Percentiles rank a stretch among this genome's conserved stretches.
These are phyloP conservation scores for Picea glauca DNA, from an alignment of 75 land plant species.

Conservation along the genomic window DNA sequence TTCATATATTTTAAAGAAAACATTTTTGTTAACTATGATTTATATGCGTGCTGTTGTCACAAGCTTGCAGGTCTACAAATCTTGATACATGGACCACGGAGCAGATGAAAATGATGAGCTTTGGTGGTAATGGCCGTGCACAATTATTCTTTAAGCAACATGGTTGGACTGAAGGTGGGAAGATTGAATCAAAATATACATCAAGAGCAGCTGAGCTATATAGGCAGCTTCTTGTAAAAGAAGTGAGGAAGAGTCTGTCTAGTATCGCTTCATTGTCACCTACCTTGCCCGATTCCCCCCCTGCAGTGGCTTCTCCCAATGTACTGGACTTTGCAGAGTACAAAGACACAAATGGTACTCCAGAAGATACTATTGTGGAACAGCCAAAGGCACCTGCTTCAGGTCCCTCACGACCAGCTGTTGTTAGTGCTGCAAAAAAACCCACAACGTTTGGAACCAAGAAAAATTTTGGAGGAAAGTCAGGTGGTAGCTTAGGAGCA, in stretches of 20 bases:
- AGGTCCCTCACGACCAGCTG: conserved; percentile 13
- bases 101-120: conserved; percentile 39
- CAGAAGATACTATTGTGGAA: conserved; percentile 19
- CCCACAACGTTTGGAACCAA: conserved; percentile 31
- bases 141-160: conserved; percentile 50
- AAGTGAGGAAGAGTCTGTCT: conserved; percentile 27
- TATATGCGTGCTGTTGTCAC: no score
- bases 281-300: conserved; percentile 15
- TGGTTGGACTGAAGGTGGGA: conserved; percentile 56
- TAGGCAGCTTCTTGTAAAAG: conserved; percentile 47
- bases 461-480: conserved; percentile 34
- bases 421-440: conserved; percentile 16
- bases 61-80: conserved; percentile 37
- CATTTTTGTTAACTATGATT: no score
- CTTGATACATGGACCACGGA: conserved; percentile 50
- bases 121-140: conserved; percentile 55
- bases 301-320: background rate
- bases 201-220: conserved; percentile 58
- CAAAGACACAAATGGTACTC: conserved; percentile 7
- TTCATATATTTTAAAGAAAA: no score
- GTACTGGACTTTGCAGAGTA: conserved; percentile 14
- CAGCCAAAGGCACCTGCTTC: conserved; percentile 7
- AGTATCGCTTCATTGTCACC: conserved; percentile 12
- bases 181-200: conserved; percentile 53
- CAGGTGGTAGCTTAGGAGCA: conserved; percentile 42